Conservation (phyloP, 2,329 filamentous ascomycete genomes). For the Fusarium nematophilum region DNA sequence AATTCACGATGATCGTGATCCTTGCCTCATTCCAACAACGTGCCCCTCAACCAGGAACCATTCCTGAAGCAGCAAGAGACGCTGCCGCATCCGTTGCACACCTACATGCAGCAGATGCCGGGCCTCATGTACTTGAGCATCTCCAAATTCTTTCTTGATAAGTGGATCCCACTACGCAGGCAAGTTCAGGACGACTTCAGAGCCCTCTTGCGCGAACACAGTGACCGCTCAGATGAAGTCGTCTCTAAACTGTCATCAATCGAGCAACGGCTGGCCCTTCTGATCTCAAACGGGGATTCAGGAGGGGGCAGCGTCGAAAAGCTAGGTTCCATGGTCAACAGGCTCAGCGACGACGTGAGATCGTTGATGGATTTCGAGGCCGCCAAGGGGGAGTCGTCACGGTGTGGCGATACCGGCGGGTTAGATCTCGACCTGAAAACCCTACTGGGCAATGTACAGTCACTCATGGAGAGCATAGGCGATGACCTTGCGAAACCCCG, state of each 20-base stretch:
- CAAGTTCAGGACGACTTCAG: neutral
- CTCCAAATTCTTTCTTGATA: neutral
- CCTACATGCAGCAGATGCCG: neutral
- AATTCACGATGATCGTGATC: too few relatives aligned
- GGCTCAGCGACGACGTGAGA: neutral
- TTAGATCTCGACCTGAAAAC: neutral
- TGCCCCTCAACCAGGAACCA: neutral
- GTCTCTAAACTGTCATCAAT: neutral
- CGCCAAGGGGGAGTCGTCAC: neutral
- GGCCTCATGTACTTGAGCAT: neutral
- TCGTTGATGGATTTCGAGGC: neutral
- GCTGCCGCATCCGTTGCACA: neutral
- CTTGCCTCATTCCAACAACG: too few relatives aligned
- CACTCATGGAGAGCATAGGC: neutral
- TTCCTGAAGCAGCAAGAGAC: neutral
- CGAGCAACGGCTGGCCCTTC: neutral
- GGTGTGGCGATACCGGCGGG: neutral
- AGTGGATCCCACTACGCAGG: neutral
- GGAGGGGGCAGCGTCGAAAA: neutral
- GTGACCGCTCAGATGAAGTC: neutral
- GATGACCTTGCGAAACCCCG: neutral
- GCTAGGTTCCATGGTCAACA: neutral
- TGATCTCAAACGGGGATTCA: neutral
- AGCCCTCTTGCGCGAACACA: neutral
- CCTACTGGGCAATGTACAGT: too few relatives aligned